These are phyloP conservation scores for Podospora australis DNA, from an alignment of 495 filamentous ascomycete species.

Conservation along the genomic window DNA sequence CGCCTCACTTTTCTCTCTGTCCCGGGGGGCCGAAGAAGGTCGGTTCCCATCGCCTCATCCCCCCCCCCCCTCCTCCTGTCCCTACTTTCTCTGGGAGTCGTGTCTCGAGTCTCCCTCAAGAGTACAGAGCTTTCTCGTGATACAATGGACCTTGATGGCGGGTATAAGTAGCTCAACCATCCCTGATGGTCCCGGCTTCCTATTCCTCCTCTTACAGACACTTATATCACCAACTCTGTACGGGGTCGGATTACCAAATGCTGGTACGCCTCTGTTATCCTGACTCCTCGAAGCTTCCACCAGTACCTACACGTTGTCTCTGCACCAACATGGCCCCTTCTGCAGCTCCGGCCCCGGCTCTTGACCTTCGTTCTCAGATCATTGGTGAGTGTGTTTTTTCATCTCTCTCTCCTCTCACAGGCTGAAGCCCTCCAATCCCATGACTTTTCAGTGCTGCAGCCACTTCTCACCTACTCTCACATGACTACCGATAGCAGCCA, in stretches of 20 bases:
- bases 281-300: neutral
- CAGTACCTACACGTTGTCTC: neutral
- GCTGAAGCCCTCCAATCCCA: too few relatives aligned
- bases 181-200: neutral
- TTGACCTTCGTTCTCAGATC: conserved; percentile 16
- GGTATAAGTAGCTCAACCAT: conserved; percentile 5
- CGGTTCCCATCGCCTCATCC: too few relatives aligned
- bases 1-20: neutral
- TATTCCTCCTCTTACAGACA: neutral
- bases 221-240: neutral
- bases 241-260: conserved; percentile 6
- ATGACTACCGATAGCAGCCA: neutral
- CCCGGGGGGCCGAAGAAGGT: neutral
- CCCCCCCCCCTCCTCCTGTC: neutral
- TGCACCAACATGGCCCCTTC: conserved; percentile 14
- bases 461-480: neutral
- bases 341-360: neutral
- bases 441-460: conserved; percentile 3
- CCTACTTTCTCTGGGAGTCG: too few relatives aligned
- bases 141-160: neutral
- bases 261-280: conserved; percentile 8
- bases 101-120: too few relatives aligned
- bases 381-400: conserved; percentile 24
- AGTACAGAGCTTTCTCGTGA: neutral
- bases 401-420: neutral